Evolutionary conservation across 1,284 basidiomycete species (phyloP), one percentile per base, ranked within the genome.

Genomic region (Mycena citricolor): DNA sequence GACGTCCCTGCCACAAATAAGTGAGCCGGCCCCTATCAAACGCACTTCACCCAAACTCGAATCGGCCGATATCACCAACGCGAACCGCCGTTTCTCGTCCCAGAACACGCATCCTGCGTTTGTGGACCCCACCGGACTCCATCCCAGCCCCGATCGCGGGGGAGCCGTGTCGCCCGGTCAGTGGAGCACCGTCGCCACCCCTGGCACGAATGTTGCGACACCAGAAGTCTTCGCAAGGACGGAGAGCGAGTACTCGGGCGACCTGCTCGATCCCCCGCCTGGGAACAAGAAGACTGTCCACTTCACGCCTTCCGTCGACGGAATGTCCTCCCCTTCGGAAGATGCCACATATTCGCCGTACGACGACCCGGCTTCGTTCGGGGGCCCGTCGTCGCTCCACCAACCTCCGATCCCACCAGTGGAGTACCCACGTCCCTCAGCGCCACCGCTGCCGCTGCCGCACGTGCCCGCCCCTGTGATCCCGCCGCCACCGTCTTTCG

Each of bases 111-210:
- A n/a, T n/a, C n/a, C n/a, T n/a, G n/a, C 39, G 11, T 44, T 19
- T 20, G 33, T 38, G 12, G n/a, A 34, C 20, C n/a, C n/a, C n/a
- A 25, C 21, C 36, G 43, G 46, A 6, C 51, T 52, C 20, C 19
- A 49, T 10, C 51, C 51, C 10, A 47, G 51, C 3, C 14, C 36
- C n/a, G n/a, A n/a, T n/a, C n/a, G n/a, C n/a, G n/a, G n/a, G 26
- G 65, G 59, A 16, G 62, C 65, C 12, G 56, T 63, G 31, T 76
- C 70, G n/a, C 73, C 79, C 10, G 76, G 74, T 2, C 68, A 63
- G 39, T 84, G 79, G 79, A 86, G 81, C 54, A 80, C 78, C 1
- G 69, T 72, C 4, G 81, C 82, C 11, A 84, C 81, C 1, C 81
- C 81, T 11, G 83, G 83, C 1, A 61, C 65, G 19, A 67, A 61